Percentiles rank a stretch among this genome's conserved stretches.
Conservation (phyloP, 2,329 filamentous ascomycete species). For the Fonsecaea erecta region DNA sequence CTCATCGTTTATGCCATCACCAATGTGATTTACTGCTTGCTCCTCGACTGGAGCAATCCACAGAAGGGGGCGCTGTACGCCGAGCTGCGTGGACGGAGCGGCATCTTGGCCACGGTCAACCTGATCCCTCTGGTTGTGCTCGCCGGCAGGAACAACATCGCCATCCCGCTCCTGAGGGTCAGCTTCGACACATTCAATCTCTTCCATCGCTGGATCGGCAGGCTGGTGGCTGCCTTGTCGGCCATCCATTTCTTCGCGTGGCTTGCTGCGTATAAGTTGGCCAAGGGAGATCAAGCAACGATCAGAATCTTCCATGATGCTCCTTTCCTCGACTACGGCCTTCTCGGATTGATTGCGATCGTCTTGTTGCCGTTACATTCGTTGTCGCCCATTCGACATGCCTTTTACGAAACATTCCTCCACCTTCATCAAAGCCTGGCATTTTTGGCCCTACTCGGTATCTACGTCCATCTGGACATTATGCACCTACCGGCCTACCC, state of each 20-base stretch:
- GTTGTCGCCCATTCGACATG: slow-evolving; percentile 51
- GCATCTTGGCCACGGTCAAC: slow-evolving; percentile 82
- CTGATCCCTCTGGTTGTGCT: slow-evolving; percentile 90
- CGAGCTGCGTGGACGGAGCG: slow-evolving; percentile 82
- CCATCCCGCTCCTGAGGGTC: slow-evolving; percentile 79
- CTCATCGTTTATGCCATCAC: slow-evolving; percentile 69
- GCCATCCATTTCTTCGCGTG: slow-evolving; percentile 75
- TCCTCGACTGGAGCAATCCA: slow-evolving; percentile 51
- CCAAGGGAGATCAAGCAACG: slow-evolving; percentile 61
- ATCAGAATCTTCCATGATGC: slow-evolving; percentile 42
- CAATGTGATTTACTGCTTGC: slow-evolving; percentile 74
- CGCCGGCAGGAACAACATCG: slow-evolving; percentile 88
- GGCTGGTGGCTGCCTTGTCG: slow-evolving; percentile 72
- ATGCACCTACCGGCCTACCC: slow-evolving; percentile 49
- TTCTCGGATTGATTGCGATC: slow-evolving; percentile 51
- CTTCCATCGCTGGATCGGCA: slow-evolving; percentile 80
- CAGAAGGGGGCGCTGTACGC: slow-evolving; percentile 66
- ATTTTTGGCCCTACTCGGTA: slow-evolving; percentile 49
- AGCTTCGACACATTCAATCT: slow-evolving; percentile 98
- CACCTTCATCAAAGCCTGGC: slow-evolving; percentile 54
- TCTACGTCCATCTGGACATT: slow-evolving; percentile 51
- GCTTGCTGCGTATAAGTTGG: slow-evolving; percentile 73
- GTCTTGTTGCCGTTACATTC: slow-evolving; percentile 50
- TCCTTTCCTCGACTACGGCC: slow-evolving; percentile 51
- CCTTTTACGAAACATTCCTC: slow-evolving; percentile 54